Conservation (phyloP, 345 rosid species). For the Syzygium oleosum region DNA sequence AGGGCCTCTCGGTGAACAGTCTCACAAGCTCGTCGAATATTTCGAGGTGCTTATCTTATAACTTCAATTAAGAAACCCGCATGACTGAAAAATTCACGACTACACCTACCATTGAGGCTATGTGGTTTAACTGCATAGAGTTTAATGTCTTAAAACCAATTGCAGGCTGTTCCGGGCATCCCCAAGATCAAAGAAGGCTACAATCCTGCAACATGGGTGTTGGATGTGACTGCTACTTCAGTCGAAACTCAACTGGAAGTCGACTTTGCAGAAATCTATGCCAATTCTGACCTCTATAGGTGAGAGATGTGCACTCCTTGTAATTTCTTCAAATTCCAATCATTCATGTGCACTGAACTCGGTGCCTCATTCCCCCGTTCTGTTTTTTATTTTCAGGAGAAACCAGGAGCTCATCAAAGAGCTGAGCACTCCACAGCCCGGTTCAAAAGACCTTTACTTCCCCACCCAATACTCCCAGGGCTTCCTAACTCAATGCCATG, state of each 20-base stretch:
- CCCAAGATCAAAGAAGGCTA: conserved; percentile 23
- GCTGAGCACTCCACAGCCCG: conserved; percentile 13
- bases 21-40: conserved; percentile 1
- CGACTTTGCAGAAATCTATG: conserved; percentile 25
- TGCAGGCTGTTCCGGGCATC: conserved; percentile 23
- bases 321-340: neutral
- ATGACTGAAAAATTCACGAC: neutral
- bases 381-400: conserved; percentile 5
- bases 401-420: conserved; percentile 22
- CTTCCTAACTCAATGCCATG: conserved; percentile 17
- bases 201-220: conserved; percentile 42
- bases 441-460: conserved; percentile 29
- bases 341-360: neutral
- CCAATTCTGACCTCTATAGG: conserved; percentile 25
- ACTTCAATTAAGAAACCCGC: neutral
- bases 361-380: neutral
- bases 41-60: neutral
- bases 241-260: conserved; percentile 15
- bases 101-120: neutral
- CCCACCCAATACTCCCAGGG: conserved; percentile 22
- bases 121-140: neutral
- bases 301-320: neutral
- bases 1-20: neutral
- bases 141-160: neutral
- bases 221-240: conserved; percentile 21